Conservation (phyloP, 192 early-diverging fungal species). For the Mortierella alpina region DNA sequence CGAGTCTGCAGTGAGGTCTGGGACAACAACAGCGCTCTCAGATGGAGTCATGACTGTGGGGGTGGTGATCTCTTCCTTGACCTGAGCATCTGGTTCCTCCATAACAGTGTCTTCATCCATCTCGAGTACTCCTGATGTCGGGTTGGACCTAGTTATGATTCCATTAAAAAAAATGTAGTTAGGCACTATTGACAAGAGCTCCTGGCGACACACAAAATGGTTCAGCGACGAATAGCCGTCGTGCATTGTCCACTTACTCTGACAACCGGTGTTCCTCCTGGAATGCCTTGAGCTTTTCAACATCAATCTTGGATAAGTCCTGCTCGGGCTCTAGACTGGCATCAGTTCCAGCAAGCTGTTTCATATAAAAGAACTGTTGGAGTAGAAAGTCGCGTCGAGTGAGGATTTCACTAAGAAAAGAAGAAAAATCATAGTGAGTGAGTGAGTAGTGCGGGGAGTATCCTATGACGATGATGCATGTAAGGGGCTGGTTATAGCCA, state of each 20-base stretch:
- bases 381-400: constrained; percentile 41
- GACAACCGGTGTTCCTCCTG: constrained; percentile 50
- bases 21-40: constrained; percentile 46
- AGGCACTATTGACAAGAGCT: neutral
- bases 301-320: constrained; percentile 45
- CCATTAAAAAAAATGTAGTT: neutral
- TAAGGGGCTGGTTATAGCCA: neutral
- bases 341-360: constrained; percentile 49
- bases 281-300: constrained; percentile 43
- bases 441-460: neutral
- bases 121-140: constrained; percentile 20
- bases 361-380: constrained; percentile 54
- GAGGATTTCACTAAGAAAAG: constrained; percentile 38
- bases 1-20: constrained; percentile 36
- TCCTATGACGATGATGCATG: neutral
- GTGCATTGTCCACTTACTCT: constrained; percentile 22
- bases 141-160: constrained; percentile 19
- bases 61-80: constrained; percentile 45
- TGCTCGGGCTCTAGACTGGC: constrained; percentile 48
- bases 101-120: constrained; percentile 32
- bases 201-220: neutral
- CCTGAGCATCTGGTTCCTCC: constrained; percentile 17
- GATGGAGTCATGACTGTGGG: constrained; percentile 49
- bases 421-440: constrained; percentile 1
- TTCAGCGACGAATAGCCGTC: neutral